phyloP scores from a whole-genome alignment of 2,329 filamentous ascomycete species.

The Chalaropsis thielavioides region DNA sequence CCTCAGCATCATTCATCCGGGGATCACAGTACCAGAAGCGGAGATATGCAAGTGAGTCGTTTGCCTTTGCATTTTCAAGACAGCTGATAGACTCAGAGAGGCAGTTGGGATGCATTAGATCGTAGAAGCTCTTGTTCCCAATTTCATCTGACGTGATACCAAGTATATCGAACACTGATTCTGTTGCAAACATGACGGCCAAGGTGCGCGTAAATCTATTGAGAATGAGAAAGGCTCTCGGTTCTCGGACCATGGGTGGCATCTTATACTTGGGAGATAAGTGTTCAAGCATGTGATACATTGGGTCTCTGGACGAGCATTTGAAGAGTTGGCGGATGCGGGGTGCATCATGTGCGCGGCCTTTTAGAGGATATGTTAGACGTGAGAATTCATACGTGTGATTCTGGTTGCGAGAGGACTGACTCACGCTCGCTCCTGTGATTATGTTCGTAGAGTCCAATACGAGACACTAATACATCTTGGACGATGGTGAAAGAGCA shows the following conservation, averaged over 20 bases:
- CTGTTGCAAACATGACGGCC: constrained; percentile 76
- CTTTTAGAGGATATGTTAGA: constrained; percentile 30
- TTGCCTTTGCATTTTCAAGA: constrained; percentile 72
- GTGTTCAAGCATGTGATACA: constrained; percentile 81
- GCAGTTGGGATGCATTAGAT: constrained; percentile 68
- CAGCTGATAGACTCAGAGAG: constrained; percentile 62
- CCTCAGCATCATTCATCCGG: constrained; percentile 29
- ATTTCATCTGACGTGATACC: constrained; percentile 56
- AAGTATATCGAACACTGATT: constrained; percentile 59
- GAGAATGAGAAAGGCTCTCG: constrained; percentile 68
- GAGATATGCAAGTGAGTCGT: constrained; percentile 81
- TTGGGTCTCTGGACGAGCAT: constrained; percentile 65
- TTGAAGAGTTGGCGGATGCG: constrained; percentile 67
- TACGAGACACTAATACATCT: constrained; percentile 74
- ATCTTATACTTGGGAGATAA: constrained; percentile 66
- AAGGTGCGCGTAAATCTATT: constrained; percentile 75
- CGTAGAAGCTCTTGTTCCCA: constrained; percentile 69
- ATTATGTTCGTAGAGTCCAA: constrained; percentile 57
- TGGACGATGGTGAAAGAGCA: constrained; percentile 83
- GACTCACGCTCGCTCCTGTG: constrained; percentile 59
- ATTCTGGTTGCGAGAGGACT: not conserved
- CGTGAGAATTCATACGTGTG: not conserved
- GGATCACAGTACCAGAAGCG: constrained; percentile 76
- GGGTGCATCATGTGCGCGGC: constrained; percentile 61
- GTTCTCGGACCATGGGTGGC: constrained; percentile 53